Evolutionary conservation across 495 filamentous ascomycete genomes (phyloP), one percentile per base, ranked within the genome.

Genomic region (Friedmanniomyces endolithicus): DNA sequence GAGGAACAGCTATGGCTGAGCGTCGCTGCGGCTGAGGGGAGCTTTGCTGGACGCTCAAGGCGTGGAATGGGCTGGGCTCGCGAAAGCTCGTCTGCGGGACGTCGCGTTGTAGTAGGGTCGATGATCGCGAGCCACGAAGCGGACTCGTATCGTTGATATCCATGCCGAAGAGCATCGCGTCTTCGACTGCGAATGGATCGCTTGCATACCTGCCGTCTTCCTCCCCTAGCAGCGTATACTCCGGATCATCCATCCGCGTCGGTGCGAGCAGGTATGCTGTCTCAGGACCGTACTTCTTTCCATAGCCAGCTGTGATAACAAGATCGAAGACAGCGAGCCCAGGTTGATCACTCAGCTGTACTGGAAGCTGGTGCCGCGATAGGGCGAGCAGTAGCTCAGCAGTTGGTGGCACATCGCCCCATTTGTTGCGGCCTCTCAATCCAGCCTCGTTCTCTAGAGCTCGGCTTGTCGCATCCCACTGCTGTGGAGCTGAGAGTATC

Each of bases 251-350:
- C 61, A 68, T 29, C 20, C 64, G 57, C 9, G 44, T 53, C 23
- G 61, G 67, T 25, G 59, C 51, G 6, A 39, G 62, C 9, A 67
- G 39, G 51, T 68, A 68, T 2, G 45, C 16, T 19, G 54, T 52
- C 16, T 47, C 54, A 0, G 58, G 41, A 6, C 53, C 55, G 8
- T 63, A 31, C 52, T 66, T 72, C 48, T 51, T 57, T 0, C 70
- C 65, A 6, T 48, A 55, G 24, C 70, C 71, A 4, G 56, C 55
- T 8, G 62, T 65, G 17, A 76, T 52, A 1, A 75, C 59, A 0
- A 74, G 67, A 55, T 76, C 74, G 20, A 76, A 61, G 34, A 75
- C 53, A 14, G 67, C 70, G 35, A 71, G 64, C 53, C 61, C 23
- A 56, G 40, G 23, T 56, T 65, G 51, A 68, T 54, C 1, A 25